phyloP scores from a whole-genome alignment of 2,329 filamentous ascomycete species.

The Cryoendolithus antarcticus region DNA sequence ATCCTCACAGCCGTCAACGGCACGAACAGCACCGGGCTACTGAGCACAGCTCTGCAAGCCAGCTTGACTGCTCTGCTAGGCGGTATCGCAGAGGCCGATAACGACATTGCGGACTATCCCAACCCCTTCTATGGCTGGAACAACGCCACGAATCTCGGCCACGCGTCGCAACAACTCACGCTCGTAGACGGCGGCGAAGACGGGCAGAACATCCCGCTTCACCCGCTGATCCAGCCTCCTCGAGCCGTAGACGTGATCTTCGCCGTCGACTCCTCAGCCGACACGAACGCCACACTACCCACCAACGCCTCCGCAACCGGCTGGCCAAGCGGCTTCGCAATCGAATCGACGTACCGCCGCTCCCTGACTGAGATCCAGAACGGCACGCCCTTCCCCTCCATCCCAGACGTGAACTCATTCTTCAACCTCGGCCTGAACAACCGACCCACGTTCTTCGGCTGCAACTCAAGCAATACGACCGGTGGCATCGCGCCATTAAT shows the following conservation, averaged over 20 bases:
- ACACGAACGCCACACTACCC: conserved; percentile 37
- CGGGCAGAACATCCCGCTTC: conserved; percentile 63
- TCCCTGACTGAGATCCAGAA: conserved; percentile 48
- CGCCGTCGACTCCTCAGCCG: conserved; percentile 64
- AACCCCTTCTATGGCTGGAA: conserved; percentile 65
- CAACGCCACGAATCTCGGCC: conserved; percentile 45
- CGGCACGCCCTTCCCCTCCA: conserved; percentile 59
- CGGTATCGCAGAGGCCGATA: conserved; percentile 43
- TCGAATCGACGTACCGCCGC: conserved; percentile 62
- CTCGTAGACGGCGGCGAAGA: conserved; percentile 72
- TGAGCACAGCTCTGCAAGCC: conserved; percentile 33
- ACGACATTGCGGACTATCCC: conserved; percentile 66
- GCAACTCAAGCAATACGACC: conserved; percentile 52
- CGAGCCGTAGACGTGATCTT: conserved; percentile 69
- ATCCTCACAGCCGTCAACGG: conserved; percentile 55
- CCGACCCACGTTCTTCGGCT: conserved; percentile 60
- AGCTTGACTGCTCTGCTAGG: conserved; percentile 42
- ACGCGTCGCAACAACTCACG: conserved; percentile 41
- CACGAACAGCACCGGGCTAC: conserved; percentile 27
- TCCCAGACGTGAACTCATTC: conserved; percentile 66
- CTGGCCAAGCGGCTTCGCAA: conserved; percentile 67
- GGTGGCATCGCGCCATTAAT: conserved; percentile 47
- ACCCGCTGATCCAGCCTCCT: conserved; percentile 62
- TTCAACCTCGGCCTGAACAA: conserved; percentile 64
- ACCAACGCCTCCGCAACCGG: conserved; percentile 27